phyloP scores from a whole-genome alignment of 495 filamentous ascomycete genomes.

The Penicillium goetzii region DNA sequence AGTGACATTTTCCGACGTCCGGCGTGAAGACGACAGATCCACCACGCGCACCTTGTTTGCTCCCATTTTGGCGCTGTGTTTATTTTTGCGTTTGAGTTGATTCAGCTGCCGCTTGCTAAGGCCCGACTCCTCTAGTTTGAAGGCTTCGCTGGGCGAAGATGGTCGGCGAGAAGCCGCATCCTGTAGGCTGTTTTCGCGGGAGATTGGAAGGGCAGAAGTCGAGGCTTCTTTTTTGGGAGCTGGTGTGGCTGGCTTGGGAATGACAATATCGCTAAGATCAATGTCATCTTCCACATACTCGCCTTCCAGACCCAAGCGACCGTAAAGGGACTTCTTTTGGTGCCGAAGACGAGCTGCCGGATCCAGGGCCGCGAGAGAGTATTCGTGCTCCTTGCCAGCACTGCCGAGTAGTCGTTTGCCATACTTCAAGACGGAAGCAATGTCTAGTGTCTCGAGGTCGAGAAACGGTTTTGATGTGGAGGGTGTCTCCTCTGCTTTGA shows the following conservation, averaged over 20 bases:
- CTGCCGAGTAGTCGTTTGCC: constrained; percentile 83
- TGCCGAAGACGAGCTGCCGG: constrained; percentile 77
- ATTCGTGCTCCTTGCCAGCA: constrained; percentile 81
- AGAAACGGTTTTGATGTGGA: constrained; percentile 57
- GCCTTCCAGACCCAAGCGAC: constrained; percentile 81
- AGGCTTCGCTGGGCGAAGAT: constrained; percentile 54
- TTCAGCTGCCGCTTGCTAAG: constrained; percentile 92
- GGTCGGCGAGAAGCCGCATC: constrained; percentile 45
- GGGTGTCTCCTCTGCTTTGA: constrained; percentile 37
- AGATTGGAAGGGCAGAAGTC: constrained; percentile 27
- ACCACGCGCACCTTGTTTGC: constrained; percentile 89
- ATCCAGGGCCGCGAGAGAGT: constrained; percentile 77
- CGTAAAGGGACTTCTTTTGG: constrained; percentile 84
- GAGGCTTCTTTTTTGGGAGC: constrained; percentile 51
- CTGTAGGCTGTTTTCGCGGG: constrained; percentile 51
- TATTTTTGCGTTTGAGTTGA: constrained; percentile 88
- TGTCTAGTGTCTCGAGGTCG: constrained; percentile 73
- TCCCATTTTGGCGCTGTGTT: constrained; percentile 79
- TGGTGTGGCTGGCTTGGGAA: constrained; percentile 47
- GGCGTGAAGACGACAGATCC: constrained; percentile 76
- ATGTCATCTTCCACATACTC: constrained; percentile 84
- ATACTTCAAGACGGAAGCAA: constrained; percentile 75
- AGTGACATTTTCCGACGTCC: constrained; percentile 67
- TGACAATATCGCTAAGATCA: constrained; percentile 61
- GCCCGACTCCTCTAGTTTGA: constrained; percentile 65